A percentile compares a stretch with the other conserved stretches of the same genome.
Evolutionary conservation across 2,329 filamentous ascomycete species (phyloP).

Genomic region (Clathrospora elynae): DNA sequence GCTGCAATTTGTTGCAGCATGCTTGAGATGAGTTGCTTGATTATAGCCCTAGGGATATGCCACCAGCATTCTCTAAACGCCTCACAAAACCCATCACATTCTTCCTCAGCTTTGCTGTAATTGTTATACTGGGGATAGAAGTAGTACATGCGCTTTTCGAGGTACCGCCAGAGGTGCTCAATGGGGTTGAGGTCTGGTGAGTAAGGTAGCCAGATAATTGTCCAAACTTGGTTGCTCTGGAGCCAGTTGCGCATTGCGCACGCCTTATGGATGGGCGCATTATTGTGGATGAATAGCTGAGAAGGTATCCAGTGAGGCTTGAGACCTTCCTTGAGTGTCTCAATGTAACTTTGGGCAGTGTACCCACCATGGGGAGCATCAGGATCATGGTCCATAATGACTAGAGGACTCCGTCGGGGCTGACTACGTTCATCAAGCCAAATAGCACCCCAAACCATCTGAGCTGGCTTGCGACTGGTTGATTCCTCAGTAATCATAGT

Average conservation of each 20-base stretch:
- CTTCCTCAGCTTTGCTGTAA: not conserved
- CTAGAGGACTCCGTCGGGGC: slow-evolving; percentile 1
- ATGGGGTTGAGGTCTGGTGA: not conserved
- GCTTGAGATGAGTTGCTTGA: not conserved
- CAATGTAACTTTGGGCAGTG: not conserved
- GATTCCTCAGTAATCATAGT: not conserved
- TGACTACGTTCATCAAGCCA: slow-evolving; percentile 3
- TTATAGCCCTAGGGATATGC: not conserved
- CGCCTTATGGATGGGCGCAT: not conserved
- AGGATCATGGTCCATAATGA: slow-evolving; percentile 5
- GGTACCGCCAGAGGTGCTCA: not conserved
- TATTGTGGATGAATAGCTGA: not conserved
- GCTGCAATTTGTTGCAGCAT: not conserved
- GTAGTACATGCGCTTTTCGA: not conserved
- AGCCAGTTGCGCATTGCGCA: not conserved
- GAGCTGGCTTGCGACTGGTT: not conserved
- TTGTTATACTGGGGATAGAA: not conserved
- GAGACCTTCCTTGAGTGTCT: slow-evolving; percentile 1
- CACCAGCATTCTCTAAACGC: not conserved
- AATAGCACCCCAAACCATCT: not conserved
- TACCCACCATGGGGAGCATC: slow-evolving; percentile 1
- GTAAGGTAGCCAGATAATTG: not conserved
- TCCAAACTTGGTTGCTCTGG: not conserved
- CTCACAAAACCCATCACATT: not conserved
- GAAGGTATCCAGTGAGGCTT: not conserved